Evolutionary conservation across 1,139 yeast species (phyloP).

Genomic region (Citeromyces siamensis): DNA sequence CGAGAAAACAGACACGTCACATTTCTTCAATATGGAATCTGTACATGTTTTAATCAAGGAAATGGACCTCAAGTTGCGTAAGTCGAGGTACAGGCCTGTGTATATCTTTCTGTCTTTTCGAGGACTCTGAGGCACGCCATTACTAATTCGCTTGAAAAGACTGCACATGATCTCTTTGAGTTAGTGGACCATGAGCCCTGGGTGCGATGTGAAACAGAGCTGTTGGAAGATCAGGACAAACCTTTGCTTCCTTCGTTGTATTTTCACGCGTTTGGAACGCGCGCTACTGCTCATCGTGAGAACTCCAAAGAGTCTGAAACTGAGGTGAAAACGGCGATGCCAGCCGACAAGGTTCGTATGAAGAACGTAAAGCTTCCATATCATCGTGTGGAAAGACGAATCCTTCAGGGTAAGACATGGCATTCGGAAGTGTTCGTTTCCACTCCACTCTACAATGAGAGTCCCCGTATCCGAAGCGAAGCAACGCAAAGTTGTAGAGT

Average conservation of each 20-base stretch:
- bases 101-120: not conserved
- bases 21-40: not conserved
- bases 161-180: not conserved
- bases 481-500: too few species aligned
- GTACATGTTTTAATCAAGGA: not conserved
- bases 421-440: conserved; percentile 1
- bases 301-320: not conserved
- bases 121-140: not conserved
- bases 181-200: not conserved
- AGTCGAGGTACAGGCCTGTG: not conserved
- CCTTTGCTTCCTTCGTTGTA: not conserved
- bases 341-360: not conserved
- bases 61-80: conserved; percentile 1
- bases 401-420: not conserved
- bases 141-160: not conserved
- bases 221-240: not conserved
- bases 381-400: not conserved
- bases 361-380: not conserved
- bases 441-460: too few species aligned
- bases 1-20: conserved; percentile 1
- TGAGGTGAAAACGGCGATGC: not conserved
- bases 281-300: not conserved
- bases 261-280: not conserved
- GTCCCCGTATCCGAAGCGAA: too few species aligned
- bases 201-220: not conserved